Base-by-base conservation (phyloP, 2,329 filamentous ascomycete species). In the Fonsecaea pugnacius region DNA sequence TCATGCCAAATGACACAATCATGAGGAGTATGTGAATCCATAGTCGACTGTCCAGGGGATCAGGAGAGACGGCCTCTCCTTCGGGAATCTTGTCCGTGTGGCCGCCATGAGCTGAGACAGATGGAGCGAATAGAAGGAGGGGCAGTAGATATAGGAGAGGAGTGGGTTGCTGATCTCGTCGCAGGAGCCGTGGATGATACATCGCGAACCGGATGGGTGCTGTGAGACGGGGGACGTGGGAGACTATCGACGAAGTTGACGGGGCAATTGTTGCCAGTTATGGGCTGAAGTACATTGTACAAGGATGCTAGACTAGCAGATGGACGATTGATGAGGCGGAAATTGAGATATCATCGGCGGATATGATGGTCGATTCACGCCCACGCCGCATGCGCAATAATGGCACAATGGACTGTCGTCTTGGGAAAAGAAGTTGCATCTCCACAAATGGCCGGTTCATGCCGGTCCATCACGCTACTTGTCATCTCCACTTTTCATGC, bases 1-100 rank as follows among this genome's bases (percentile, higher is more conserved):
- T 86, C 71, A 99, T 83, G 67, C 95, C 95, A 82, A 96, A 98
- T 63, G 92, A 87, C 64, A 95, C 74, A 76, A 88, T 89, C 83
- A 96, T 93, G 52, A 96, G 78, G 65, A 96, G 84, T 73, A 99
- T 98, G 78, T 99, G 95, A 71, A 89, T 84, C 95, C 95, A 99
- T 86, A 99, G 78, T 72, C 88, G 91, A 48, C 88, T 84, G 76
- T 98, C 95, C 71, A 94, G 84, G 1, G 91, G 91, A 36, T 94
- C 91, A 52, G 77, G 73, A n/a, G 90, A 91, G 72, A 91, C 80
- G 33, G 85, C 83, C 70, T 88, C 78, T 71, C 90, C 91, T 69
- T 91, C 87, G 16, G 87, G 85, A 67, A 95, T 88, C 52, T 84
- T 79, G 67, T 79, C 76, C 64, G 79, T 78, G 72, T 87, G 82